Base-by-base conservation (phyloP, 768 basidiomycete species). In the Nidularia sp. region DNA sequence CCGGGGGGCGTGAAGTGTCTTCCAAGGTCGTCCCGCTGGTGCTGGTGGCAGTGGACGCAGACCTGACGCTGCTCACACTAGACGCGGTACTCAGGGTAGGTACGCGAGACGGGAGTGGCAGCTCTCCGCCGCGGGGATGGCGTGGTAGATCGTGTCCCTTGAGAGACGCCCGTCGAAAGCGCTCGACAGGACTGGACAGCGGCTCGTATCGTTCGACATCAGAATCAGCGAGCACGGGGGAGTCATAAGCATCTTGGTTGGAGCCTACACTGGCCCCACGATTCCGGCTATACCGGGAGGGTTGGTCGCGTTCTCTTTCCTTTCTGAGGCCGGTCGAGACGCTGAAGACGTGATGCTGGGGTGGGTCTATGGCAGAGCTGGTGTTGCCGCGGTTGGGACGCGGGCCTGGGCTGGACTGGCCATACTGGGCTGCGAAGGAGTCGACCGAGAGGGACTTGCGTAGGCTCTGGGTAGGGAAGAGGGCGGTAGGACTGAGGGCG, bases 381-480 rank as follows among this genome's bases (percentile, higher is more conserved):
- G 71, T 64, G 52, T 66, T 64, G 55, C 62, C 69, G 60, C 76
- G 67, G 61, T 67, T 70, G 13, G 72, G 67, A 2, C 74, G 70
- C 41, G 72, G 65, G 63, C 53, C 6, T 67, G 57, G 31, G 66
- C 53, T 47, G 64, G 75, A 71, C 57, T 70, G 71, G 57, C 68
- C 67, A 61, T 72, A 72, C 34, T 70, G 71, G 47, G 80, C 76
- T n/a, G n/a, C n/a, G 65, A 90, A 85, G 7, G 89, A 90, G 66
- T 90, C 89, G 54, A 84, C 87, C 18, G 89, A 90, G 54, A 86
- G 68, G 31, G 88, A 86, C 70, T 90, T 90, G 60, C 86, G 79
- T 50, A 90, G 77, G 53, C 62, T 66, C 45, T 72, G 69, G 18
- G 72, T 60, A 18, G 71, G 66, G 43, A 60, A 54, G 50, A 68